Conservation (phyloP, 2,329 filamentous ascomycete species). For the Chrysosporium keratinophilum region DNA sequence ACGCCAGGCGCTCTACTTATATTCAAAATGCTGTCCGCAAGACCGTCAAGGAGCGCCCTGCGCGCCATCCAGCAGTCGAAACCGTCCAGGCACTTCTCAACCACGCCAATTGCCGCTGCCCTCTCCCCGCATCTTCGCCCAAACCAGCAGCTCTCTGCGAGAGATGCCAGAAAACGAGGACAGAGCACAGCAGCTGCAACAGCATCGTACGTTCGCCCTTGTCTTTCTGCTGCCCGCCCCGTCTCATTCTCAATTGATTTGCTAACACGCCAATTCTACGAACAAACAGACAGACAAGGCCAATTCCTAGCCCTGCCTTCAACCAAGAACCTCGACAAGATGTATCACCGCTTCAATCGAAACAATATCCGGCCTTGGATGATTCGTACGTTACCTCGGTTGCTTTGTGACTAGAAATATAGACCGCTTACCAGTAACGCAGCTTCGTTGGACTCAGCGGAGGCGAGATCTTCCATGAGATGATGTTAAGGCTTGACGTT, state of each 20-base stretch:
- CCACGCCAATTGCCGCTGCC: conserved; percentile 36
- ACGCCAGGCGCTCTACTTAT: neutral
- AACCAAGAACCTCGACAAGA: conserved; percentile 50
- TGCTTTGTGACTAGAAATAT: neutral
- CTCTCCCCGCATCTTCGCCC: conserved; percentile 39
- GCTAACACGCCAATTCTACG: conserved; percentile 15
- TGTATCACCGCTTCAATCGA: conserved; percentile 56
- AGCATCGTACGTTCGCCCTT: conserved; percentile 42
- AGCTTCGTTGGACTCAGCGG: conserved; percentile 91
- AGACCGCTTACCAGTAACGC: conserved; percentile 14
- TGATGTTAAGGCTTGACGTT: conserved; percentile 89
- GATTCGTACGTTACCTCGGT: conserved; percentile 55
- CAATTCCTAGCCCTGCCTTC: conserved; percentile 52
- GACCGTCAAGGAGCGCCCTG: conserved; percentile 40
- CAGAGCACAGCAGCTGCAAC: conserved; percentile 42
- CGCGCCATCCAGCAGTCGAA: conserved; percentile 36
- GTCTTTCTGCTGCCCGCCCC: neutral
- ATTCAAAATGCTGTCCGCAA: conserved; percentile 41
- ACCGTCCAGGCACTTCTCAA: conserved; percentile 37
- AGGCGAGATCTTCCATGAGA: conserved; percentile 96
- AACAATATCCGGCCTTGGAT: conserved; percentile 56
- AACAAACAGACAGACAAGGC: conserved; percentile 46
- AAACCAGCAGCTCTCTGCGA: conserved; percentile 25
- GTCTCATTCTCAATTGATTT: neutral
- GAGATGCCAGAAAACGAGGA: conserved; percentile 31